Base-by-base conservation (phyloP, 257 asterid species). In the Solanum tacnaense region DNA sequence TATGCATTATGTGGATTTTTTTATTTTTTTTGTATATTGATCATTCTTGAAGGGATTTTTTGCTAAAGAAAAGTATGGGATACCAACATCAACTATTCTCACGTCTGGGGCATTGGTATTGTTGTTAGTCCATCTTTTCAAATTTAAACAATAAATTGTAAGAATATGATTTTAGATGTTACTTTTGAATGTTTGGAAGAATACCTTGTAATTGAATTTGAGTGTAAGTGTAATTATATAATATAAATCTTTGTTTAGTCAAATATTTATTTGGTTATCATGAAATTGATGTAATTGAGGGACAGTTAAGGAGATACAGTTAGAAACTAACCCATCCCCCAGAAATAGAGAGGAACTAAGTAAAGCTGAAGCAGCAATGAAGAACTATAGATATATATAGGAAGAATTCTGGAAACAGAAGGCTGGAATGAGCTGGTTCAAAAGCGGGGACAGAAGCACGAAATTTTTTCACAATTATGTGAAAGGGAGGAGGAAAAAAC, bases 1-100 rank as follows among this genome's bases (percentile, higher is more conserved):
- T 87, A 5, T 90, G 92, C 18, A 83, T 86, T 34, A 31, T 44
- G 20, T 87, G 90, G 87, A 89, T 90, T 41, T 7, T 7, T 36
- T 7, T 35, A 0, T 44, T 90, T 10, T 4, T 46, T n/a, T 87
- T 7, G 75, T 87, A 23, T 89, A 86, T 68, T 90, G 91, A 92
- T 4, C 86, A 21, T 91, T 91, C 25, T 73, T 91, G 3, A 90
- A 87, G 60, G 93, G 93, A 0, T 72, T 89, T 20, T 87, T 91
- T 87, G 84, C 87, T 13, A 91, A 78, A 85, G 89, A 91, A 5
- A 87, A 90, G 44, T 89, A 90, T 89, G 93, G 93, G 44, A 86
- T 90, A 86, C 93, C 93, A 84, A 36, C 34, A 5, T 25, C 89
- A 23, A 81, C 86, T 23, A 75, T 90, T 39, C 84, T 36, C 87